Conservation (phyloP, 1,284 basidiomycete species). For the Rugosomyces carneus region DNA sequence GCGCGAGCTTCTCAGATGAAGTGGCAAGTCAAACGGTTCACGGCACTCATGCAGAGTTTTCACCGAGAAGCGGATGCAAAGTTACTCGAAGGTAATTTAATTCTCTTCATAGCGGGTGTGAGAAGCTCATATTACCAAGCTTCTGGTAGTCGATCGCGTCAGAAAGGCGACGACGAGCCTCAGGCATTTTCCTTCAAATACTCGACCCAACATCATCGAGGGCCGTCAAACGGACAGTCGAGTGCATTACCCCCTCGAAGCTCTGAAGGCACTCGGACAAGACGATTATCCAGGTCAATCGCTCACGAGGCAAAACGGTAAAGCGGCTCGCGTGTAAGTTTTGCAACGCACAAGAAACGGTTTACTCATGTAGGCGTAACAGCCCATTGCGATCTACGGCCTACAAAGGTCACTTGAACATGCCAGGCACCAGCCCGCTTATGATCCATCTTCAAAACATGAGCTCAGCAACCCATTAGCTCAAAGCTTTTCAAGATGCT, state of each 20-base stretch:
- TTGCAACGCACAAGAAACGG: background rate
- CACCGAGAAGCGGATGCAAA: conserved; percentile 71
- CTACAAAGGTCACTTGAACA: too few species aligned
- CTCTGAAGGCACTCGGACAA: conserved; percentile 3
- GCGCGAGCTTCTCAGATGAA: conserved; percentile 70
- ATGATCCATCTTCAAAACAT: too few species aligned
- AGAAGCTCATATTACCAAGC: conserved; percentile 5
- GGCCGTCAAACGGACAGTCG: conserved; percentile 6
- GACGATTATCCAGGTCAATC: conserved; percentile 3
- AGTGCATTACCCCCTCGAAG: conserved; percentile 4
- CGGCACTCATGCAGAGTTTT: conserved; percentile 73
- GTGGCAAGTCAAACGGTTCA: conserved; percentile 75
- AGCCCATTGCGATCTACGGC: background rate
- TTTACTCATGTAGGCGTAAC: background rate
- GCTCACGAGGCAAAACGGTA: conserved; percentile 12
- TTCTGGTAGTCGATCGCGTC: conserved; percentile 12
- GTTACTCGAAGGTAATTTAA: conserved; percentile 53
- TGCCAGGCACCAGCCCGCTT: too few species aligned
- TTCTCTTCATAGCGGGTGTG: background rate
- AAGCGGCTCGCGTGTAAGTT: background rate
- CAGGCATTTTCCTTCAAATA: conserved; percentile 13
- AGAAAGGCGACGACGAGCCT: conserved; percentile 8
- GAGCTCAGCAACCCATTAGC: too few species aligned
- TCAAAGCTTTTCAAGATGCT: too few species aligned
- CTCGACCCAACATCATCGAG: conserved; percentile 8